Evolutionary conservation across 345 rosid genomes (phyloP).

Genomic region (Zanthoxylum bungeanum): DNA sequence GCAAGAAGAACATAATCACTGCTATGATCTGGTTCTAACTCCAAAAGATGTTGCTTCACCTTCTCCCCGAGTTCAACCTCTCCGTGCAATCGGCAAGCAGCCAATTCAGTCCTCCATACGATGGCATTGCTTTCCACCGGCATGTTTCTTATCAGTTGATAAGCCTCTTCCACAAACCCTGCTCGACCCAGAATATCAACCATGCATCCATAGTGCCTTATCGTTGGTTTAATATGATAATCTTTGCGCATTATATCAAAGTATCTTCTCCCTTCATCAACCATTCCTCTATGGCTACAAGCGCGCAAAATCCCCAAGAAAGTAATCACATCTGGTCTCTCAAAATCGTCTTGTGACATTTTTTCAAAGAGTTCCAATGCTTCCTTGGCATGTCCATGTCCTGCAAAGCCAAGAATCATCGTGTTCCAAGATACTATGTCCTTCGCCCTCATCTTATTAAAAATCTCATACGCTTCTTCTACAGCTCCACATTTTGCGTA

Average conservation of each 20-base stretch:
- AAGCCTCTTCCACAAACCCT: slow-evolving; percentile 40
- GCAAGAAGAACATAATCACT: slow-evolving; percentile 39
- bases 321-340: slow-evolving; percentile 33
- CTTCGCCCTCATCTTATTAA: slow-evolving; percentile 22
- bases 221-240: slow-evolving; percentile 27
- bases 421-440: slow-evolving; percentile 38
- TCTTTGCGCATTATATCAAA: slow-evolving; percentile 35
- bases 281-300: slow-evolving; percentile 45
- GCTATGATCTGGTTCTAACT: slow-evolving; percentile 35
- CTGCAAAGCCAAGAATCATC: slow-evolving; percentile 39
- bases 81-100: slow-evolving; percentile 36
- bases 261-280: slow-evolving; percentile 35
- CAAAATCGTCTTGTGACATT: slow-evolving; percentile 21
- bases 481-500: slow-evolving; percentile 46
- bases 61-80: slow-evolving; percentile 32
- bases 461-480: slow-evolving; percentile 32
- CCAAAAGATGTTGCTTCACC: slow-evolving; percentile 25
- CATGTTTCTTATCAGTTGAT: slow-evolving; percentile 26
- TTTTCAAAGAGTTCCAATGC: slow-evolving; percentile 28
- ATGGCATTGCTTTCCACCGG: slow-evolving; percentile 32
- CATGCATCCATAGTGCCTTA: slow-evolving; percentile 45
- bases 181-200: slow-evolving; percentile 46
- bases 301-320: slow-evolving; percentile 44
- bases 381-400: slow-evolving; percentile 28
- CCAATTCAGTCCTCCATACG: slow-evolving; percentile 38